Conservation (phyloP, 805 yeast species). For the Brettanomyces bruxellensis region DNA sequence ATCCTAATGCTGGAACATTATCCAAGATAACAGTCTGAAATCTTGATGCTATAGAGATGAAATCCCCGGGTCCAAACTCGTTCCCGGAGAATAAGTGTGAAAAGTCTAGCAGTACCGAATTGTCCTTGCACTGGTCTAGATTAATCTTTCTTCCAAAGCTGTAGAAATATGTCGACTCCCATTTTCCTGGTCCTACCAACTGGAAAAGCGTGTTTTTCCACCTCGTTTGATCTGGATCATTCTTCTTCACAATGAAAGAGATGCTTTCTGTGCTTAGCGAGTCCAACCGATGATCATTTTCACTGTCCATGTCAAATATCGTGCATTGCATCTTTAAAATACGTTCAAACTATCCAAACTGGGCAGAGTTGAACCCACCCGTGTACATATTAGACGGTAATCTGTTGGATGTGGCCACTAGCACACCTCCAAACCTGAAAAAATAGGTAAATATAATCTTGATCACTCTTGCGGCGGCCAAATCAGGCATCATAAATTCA, state of each 20-base stretch:
- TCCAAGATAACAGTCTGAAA: slow-evolving; percentile 51
- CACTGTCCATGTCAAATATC: slow-evolving; percentile 52
- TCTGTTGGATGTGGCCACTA: slow-evolving; percentile 67
- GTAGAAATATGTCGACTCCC: slow-evolving; percentile 19
- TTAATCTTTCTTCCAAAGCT: slow-evolving; percentile 49
- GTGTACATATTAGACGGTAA: slow-evolving; percentile 66
- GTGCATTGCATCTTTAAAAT: slow-evolving; percentile 52
- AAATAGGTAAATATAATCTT: slow-evolving; percentile 57
- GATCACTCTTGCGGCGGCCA: slow-evolving; percentile 63
- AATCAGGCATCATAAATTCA: slow-evolving; percentile 71
- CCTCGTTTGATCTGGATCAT: slow-evolving; percentile 7
- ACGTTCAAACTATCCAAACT: slow-evolving; percentile 47
- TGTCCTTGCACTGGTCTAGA: slow-evolving; percentile 35
- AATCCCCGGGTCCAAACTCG: slow-evolving; percentile 54
- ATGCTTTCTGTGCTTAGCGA: neutral
- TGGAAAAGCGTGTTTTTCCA: slow-evolving; percentile 29
- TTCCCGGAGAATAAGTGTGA: slow-evolving; percentile 45
- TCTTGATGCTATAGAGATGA: slow-evolving; percentile 54
- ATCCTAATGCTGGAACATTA: slow-evolving; percentile 49
- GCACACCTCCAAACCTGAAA: slow-evolving; percentile 66
- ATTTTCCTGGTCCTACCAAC: slow-evolving; percentile 5
- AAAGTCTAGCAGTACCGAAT: slow-evolving; percentile 40
- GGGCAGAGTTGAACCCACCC: slow-evolving; percentile 50
- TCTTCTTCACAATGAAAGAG: slow-evolving; percentile 26
- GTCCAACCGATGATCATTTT: slow-evolving; percentile 42